These are phyloP conservation scores for Deinandra increscens DNA, from an alignment of 129 eudicot species.

Conservation along the genomic window DNA sequence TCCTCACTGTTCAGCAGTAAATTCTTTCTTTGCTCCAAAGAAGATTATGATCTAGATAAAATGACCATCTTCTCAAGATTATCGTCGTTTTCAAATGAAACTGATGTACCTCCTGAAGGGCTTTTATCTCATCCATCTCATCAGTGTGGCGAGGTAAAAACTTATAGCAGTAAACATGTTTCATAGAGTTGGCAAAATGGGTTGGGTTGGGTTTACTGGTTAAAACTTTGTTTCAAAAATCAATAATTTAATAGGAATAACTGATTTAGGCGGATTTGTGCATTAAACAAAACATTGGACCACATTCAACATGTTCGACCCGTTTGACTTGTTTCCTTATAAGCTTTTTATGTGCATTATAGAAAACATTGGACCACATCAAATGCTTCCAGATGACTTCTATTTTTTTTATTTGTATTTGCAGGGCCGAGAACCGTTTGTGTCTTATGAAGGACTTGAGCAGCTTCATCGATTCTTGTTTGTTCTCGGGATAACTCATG, in stretches of 20 bases:
- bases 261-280: neutral
- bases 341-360: conserved; percentile 1
- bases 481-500: conserved; percentile 97
- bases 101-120: conserved; percentile 63
- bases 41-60: conserved; percentile 47
- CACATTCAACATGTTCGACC: neutral
- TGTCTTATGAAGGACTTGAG: conserved; percentile 96
- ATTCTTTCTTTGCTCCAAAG: conserved; percentile 75
- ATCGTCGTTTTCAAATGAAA: conserved; percentile 41
- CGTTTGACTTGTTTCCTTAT: neutral
- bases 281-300: neutral
- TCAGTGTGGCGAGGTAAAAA: conserved; percentile 70
- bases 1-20: conserved; percentile 87
- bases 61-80: conserved; percentile 28
- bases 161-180: neutral
- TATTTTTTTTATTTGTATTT: conserved; percentile 4
- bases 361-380: too few relatives aligned
- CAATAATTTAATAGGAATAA: too few relatives aligned
- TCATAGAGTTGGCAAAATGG: conserved; percentile 9
- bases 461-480: conserved; percentile 97
- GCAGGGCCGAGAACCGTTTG: conserved; percentile 98
- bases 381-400: neutral
- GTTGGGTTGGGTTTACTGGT: neutral
- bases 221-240: too few relatives aligned
- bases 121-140: conserved; percentile 40